These are phyloP conservation scores for Rhizoctonia solani DNA, from an alignment of 1,284 basidiomycete genomes.

Conservation along the genomic window DNA sequence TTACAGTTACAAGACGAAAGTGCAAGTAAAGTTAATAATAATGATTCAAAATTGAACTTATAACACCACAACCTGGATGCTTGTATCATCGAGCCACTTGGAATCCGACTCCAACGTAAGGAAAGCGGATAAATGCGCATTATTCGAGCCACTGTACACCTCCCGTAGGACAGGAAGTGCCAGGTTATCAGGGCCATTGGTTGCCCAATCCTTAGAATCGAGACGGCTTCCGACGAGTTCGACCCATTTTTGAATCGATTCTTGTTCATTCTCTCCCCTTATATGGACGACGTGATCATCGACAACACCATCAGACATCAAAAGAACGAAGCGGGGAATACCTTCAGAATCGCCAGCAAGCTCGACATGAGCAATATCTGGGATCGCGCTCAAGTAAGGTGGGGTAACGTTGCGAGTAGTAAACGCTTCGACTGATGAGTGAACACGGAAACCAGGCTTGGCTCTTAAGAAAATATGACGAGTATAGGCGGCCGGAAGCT, in stretches of 20 bases:
- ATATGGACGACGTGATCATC: background rate
- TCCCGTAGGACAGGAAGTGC: conserved; percentile 61
- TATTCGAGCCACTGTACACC: conserved; percentile 61
- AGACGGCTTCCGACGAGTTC: conserved; percentile 7
- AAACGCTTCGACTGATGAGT: conserved; percentile 62
- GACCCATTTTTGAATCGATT: conserved; percentile 43
- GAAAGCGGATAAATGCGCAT: conserved; percentile 58
- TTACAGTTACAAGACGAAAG: no score
- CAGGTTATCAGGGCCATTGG: conserved; percentile 48
- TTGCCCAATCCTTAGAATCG: background rate
- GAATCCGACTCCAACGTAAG: conserved; percentile 67
- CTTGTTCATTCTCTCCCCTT: conserved; percentile 41
- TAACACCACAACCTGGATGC: conserved; percentile 64
- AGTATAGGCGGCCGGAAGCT: conserved; percentile 70
- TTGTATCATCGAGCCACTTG: conserved; percentile 72
- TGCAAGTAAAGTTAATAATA: background rate
- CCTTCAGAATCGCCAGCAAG: conserved; percentile 45
- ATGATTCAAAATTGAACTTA: conserved; percentile 47
- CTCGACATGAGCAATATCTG: conserved; percentile 62
- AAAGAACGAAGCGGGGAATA: conserved; percentile 55
- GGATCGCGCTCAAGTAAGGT: conserved; percentile 66
- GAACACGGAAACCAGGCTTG: conserved; percentile 63
- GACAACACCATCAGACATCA: conserved; percentile 61
- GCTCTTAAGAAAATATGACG: conserved; percentile 67
- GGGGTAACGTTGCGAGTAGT: conserved; percentile 63